Percentiles rank a stretch among this genome's conserved stretches.
These are phyloP conservation scores for Fraxinus greggii DNA, from an alignment of 305 asterid species.

Conservation along the genomic window DNA sequence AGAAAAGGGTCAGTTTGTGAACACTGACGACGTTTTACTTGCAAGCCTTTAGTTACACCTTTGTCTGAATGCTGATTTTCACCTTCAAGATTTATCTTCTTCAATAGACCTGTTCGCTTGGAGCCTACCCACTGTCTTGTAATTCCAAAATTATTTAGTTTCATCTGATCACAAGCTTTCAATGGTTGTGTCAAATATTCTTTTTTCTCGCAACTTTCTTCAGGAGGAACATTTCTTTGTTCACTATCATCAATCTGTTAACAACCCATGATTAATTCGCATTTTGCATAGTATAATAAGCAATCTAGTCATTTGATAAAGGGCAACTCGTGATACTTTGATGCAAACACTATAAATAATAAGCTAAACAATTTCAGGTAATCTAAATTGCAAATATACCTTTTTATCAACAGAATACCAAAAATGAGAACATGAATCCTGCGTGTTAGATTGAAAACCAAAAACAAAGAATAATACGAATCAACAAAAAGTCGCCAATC, in stretches of 20 bases:
- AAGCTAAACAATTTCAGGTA: neutral
- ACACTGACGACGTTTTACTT: slow-evolving; percentile 25
- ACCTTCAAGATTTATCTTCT: slow-evolving; percentile 36
- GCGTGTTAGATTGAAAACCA: neutral
- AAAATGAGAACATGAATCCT: neutral
- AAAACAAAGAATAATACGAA: neutral
- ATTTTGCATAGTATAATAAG: neutral
- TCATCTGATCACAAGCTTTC: slow-evolving; percentile 32
- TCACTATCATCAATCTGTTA: slow-evolving; percentile 43
- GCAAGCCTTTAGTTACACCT: slow-evolving; percentile 23
- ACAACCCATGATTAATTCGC: neutral
- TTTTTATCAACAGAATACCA: neutral
- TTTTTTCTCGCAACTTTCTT: slow-evolving; percentile 37
- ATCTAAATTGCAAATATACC: neutral
- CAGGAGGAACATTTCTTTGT: slow-evolving; percentile 27
- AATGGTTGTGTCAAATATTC: slow-evolving; percentile 24
- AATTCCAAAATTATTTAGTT: slow-evolving; percentile 42
- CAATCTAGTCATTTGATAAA: neutral
- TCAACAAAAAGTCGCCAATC: neutral
- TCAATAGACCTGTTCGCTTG: slow-evolving; percentile 48
- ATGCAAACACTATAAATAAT: neutral
- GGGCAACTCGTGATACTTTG: neutral
- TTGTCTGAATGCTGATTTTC: slow-evolving; percentile 33
- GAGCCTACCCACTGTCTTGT: slow-evolving; percentile 58
- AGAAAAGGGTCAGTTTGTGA: slow-evolving; percentile 25